phyloP scores from a whole-genome alignment of 805 yeast species.

The Hanseniaspora pseudoguilliermondii region DNA sequence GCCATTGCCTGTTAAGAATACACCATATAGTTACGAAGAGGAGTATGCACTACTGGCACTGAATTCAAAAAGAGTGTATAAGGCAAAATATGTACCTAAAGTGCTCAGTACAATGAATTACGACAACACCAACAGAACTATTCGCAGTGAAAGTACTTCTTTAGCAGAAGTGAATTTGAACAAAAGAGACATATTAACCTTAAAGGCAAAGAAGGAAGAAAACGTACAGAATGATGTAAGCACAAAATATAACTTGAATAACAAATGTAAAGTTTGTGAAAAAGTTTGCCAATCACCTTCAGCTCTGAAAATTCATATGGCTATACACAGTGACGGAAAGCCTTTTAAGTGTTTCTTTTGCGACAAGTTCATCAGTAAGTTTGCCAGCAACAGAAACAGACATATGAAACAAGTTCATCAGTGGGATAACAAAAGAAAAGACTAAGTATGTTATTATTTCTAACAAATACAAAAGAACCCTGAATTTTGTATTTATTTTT shows the following conservation, averaged over 20 bases:
- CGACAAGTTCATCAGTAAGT: slow-evolving; percentile 6
- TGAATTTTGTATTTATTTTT: too few species aligned
- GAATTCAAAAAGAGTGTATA: neutral
- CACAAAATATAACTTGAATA: neutral
- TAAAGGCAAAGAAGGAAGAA: neutral
- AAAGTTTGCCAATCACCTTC: slow-evolving; percentile 12
- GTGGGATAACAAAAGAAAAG: slow-evolving; percentile 6
- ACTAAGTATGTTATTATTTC: neutral
- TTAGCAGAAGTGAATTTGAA: neutral
- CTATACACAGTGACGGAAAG: slow-evolving; percentile 10
- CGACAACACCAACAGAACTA: neutral
- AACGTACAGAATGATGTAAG: neutral
- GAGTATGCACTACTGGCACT: neutral
- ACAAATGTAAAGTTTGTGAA: neutral
- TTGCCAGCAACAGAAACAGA: slow-evolving; percentile 11
- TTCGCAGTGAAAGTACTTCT: neutral
- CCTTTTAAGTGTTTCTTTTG: slow-evolving; percentile 10
- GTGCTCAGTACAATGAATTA: neutral
- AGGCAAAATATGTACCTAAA: neutral
- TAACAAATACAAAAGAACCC: too few species aligned
- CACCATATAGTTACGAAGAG: neutral
- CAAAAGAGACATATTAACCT: neutral
- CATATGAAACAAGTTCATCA: slow-evolving; percentile 12
- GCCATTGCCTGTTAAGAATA: neutral
- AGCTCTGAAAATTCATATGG: slow-evolving; percentile 9